A percentile compares a stretch with the other conserved stretches of the same genome.
phyloP scores from a whole-genome alignment of 257 asterid species.

The Nyctanthes arbortristis region DNA sequence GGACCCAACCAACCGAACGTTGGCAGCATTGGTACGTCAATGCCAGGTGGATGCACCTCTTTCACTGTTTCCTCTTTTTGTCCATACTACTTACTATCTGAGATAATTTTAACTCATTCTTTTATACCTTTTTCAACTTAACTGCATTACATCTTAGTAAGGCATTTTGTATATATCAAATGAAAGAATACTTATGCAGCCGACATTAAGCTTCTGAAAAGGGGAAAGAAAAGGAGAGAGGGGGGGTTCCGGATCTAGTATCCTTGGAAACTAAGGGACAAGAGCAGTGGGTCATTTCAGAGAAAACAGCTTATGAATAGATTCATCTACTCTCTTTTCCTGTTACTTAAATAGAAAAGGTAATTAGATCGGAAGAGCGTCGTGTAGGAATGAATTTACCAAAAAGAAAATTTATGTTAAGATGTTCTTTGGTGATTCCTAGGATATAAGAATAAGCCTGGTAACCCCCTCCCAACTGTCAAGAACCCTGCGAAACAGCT shows the following conservation, averaged over 20 bases:
- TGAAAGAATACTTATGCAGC: neutral
- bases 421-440: neutral
- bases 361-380: too few species aligned
- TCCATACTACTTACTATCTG: too few species aligned
- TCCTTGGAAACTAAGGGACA: neutral
- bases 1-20: conserved; percentile 52
- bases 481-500: neutral
- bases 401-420: neutral
- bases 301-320: neutral
- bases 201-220: neutral
- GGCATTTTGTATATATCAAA: neutral
- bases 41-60: too few species aligned
- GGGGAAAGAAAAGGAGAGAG: too few species aligned
- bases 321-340: neutral
- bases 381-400: neutral
- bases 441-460: neutral
- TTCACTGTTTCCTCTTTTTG: too few species aligned
- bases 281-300: neutral
- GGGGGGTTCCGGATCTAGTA: neutral
- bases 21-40: conserved; percentile 52
- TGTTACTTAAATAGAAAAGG: too few species aligned
- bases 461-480: neutral
- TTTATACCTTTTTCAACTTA: too few species aligned
- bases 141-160: too few species aligned
- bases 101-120: too few species aligned